Evolutionary conservation across 1,284 basidiomycete species (phyloP), one percentile per base, ranked within the genome.

Genomic region (Melampsora larici-populina): DNA sequence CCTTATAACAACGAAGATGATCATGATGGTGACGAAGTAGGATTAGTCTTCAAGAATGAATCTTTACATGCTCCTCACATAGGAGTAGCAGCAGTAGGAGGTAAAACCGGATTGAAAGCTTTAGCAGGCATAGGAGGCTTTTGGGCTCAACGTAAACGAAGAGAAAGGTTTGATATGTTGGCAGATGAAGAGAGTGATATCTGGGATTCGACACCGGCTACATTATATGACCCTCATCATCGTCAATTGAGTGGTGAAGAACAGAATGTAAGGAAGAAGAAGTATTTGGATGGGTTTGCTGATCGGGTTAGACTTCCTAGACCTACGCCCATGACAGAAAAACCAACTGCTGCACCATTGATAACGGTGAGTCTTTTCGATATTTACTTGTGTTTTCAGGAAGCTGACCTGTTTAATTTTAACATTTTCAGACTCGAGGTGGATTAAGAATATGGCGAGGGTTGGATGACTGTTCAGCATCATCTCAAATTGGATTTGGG

Each of bases 91-190:
- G 26, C 21, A 3, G 51, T 55, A 26, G 51, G 21, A 26, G 26
- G 26, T 21, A 21, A 5, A n/a, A 58, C 49, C 1, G 62, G 62
- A 55, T n/a, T 76, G 24, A 68, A 76, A 49, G 55, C 65, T 18
- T 48, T 76, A 15, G 72, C 72, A 26, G 62, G 63, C 49, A 49
- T 69, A 15, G 73, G 73, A 3, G 73, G 66, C 2, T 51, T 76
- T 21, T 68, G 49, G 65, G 49, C 73, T 13, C 48, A 63, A 43
- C 31, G 66, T 9, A 48, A 43, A 13, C 46, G 51, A 18, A 76
- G 69, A 33, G 66, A 76, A 36, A 64, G 73, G n/a, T 76, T 76
- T 66, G 73, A 76, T 76, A 76, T 76, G 36, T 55, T 76, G 31
- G 73, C 73, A 9, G 73, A 76, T 62, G 73, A 76, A 63, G 73